These are phyloP conservation scores for Colletotrichum musae DNA, from an alignment of 2,329 filamentous ascomycete genomes.

Conservation along the genomic window DNA sequence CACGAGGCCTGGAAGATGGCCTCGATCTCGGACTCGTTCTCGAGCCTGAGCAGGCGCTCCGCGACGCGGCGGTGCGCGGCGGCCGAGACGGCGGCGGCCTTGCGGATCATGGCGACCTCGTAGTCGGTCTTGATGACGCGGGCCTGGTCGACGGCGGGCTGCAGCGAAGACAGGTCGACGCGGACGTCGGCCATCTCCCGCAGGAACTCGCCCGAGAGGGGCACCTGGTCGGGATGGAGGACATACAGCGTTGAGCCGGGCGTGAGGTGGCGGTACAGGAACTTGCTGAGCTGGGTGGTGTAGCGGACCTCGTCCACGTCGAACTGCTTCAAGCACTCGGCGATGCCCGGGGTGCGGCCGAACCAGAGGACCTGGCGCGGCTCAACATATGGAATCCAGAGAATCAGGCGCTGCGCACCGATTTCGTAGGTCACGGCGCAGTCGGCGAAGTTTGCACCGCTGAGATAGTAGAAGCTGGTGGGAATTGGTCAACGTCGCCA, in stretches of 20 bases:
- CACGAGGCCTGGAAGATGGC: slow-evolving; percentile 82
- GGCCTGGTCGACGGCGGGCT: slow-evolving; percentile 82
- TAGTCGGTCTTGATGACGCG: slow-evolving; percentile 89
- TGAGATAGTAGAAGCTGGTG: slow-evolving; percentile 71
- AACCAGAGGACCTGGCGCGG: slow-evolving; percentile 74
- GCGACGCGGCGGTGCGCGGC: slow-evolving; percentile 83
- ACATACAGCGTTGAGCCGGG: slow-evolving; percentile 57
- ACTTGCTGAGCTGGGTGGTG: slow-evolving; percentile 60
- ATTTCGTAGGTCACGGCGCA: slow-evolving; percentile 72
- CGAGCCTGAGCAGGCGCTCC: slow-evolving; percentile 71
- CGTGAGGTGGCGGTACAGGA: slow-evolving; percentile 61
- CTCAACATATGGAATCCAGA: slow-evolving; percentile 82
- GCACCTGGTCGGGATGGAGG: slow-evolving; percentile 60
- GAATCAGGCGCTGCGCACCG: slow-evolving; percentile 71
- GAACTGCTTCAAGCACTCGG: slow-evolving; percentile 73
- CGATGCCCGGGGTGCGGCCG: slow-evolving; percentile 71
- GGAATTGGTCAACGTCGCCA: background rate
- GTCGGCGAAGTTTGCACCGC: slow-evolving; percentile 68
- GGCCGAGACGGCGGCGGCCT: slow-evolving; percentile 85
- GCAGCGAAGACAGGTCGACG: slow-evolving; percentile 69
- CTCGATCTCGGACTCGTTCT: slow-evolving; percentile 87
- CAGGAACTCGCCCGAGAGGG: slow-evolving; percentile 46
- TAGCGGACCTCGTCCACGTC: slow-evolving; percentile 82
- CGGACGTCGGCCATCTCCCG: slow-evolving; percentile 46
- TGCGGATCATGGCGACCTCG: slow-evolving; percentile 85